A percentile compares a stretch with the other conserved stretches of the same genome.
These are phyloP conservation scores for Apiotrichum sp. DNA, from an alignment of 1,284 basidiomycete species.

Conservation along the genomic window DNA sequence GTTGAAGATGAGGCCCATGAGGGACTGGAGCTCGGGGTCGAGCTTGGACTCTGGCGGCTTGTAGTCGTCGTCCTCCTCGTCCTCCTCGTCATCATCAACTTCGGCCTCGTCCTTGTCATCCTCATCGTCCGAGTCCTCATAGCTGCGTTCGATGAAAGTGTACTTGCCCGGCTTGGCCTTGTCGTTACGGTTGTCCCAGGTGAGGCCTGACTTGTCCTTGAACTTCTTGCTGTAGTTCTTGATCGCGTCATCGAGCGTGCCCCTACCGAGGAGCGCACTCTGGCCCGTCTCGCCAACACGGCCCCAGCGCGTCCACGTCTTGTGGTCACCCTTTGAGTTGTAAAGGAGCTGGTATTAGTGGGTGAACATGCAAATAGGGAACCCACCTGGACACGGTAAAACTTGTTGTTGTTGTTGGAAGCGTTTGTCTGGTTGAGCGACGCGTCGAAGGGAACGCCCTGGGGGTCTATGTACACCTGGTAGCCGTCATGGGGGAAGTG, in stretches of 20 bases:
- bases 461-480: constrained; percentile 52
- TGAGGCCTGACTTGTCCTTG: constrained; percentile 20
- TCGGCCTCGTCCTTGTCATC: constrained; percentile 2
- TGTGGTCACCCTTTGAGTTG: neutral
- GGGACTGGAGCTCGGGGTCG: constrained; percentile 37
- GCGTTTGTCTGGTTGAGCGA: constrained; percentile 64
- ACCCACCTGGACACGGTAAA: constrained; percentile 19
- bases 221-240: constrained; percentile 15
- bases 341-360: constrained; percentile 4
- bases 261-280: constrained; percentile 5
- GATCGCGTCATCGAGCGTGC: constrained; percentile 3
- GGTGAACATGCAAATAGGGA: neutral
- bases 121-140: constrained; percentile 14
- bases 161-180: constrained; percentile 13
- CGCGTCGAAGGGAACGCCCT: constrained; percentile 57
- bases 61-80: constrained; percentile 12
- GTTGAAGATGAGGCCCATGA: constrained; percentile 57
- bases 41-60: constrained; percentile 12
- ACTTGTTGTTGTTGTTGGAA: constrained; percentile 60
- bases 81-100: constrained; percentile 1
- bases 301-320: constrained; percentile 19
- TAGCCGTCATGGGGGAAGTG: constrained; percentile 22
- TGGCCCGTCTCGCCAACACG: constrained; percentile 18
- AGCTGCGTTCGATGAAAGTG: constrained; percentile 18
- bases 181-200: constrained; percentile 9